Percentiles rank a stretch among this genome's conserved stretches.
Evolutionary conservation across 164 flowering plant genomes (phyloP).

Genomic region (Vitis amurensis): DNA sequence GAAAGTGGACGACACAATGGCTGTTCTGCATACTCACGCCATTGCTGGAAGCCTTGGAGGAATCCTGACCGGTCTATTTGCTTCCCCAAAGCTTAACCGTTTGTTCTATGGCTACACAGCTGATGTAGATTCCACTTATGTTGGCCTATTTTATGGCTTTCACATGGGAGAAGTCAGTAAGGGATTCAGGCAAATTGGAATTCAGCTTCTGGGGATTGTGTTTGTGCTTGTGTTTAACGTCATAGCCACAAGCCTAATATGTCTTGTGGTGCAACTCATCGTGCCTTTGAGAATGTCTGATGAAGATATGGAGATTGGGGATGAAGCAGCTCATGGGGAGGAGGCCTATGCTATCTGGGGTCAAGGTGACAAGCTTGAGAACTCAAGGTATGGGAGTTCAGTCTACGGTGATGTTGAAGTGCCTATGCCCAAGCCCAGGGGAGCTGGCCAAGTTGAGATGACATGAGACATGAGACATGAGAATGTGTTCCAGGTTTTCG

Average conservation of each 20-base stretch:
- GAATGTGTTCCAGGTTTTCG: neutral
- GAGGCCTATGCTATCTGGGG: slow-evolving; percentile 45
- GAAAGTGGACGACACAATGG: slow-evolving; percentile 54
- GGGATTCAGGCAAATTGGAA: slow-evolving; percentile 35
- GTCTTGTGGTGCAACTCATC: slow-evolving; percentile 28
- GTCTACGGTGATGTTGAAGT: slow-evolving; percentile 16
- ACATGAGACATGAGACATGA: slow-evolving; percentile 3
- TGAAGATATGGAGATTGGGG: slow-evolving; percentile 40
- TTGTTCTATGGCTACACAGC: slow-evolving; percentile 18
- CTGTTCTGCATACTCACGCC: slow-evolving; percentile 49
- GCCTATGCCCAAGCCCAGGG: slow-evolving; percentile 1
- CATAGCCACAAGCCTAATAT: slow-evolving; percentile 27
- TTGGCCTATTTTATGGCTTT: slow-evolving; percentile 42
- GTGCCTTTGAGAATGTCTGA: slow-evolving; percentile 39
- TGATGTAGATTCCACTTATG: neutral
- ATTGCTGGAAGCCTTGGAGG: slow-evolving; percentile 45
- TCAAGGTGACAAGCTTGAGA: slow-evolving; percentile 25
- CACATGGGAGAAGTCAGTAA: slow-evolving; percentile 4
- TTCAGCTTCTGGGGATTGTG: slow-evolving; percentile 35
- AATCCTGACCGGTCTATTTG: slow-evolving; percentile 36
- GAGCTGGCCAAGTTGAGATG: slow-evolving; percentile 14
- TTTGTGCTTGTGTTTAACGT: slow-evolving; percentile 28
- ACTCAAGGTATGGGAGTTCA: slow-evolving; percentile 9
- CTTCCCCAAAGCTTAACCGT: slow-evolving; percentile 35
- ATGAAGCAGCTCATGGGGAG: slow-evolving; percentile 42